Percentiles rank a stretch among this genome's conserved stretches.
phyloP scores from a whole-genome alignment of 140 eudicot species.

The Flaveria floridana region DNA sequence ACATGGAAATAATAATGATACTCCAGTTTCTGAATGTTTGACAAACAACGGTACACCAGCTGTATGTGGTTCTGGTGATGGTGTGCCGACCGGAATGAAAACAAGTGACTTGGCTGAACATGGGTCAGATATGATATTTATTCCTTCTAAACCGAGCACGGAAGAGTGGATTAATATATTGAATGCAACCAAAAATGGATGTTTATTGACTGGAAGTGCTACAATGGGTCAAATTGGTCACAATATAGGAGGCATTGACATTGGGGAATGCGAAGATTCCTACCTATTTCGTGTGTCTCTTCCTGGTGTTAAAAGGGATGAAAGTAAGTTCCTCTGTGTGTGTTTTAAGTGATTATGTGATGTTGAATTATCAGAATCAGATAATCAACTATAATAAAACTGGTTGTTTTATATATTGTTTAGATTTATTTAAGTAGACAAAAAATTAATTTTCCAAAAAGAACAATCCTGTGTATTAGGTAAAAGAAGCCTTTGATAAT shows the following conservation, averaged over 20 bases:
- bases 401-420: not conserved
- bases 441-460: not conserved
- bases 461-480: not conserved
- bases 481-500: not conserved
- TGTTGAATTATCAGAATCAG: not conserved
- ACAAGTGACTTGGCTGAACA: slow-evolving; percentile 32
- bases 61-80: slow-evolving; percentile 20
- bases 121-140: slow-evolving; percentile 60
- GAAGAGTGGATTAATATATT: slow-evolving; percentile 59
- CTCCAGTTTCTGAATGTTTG: slow-evolving; percentile 27
- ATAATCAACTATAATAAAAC: not conserved
- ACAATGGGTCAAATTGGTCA: slow-evolving; percentile 69
- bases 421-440: not conserved
- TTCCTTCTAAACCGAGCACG: slow-evolving; percentile 56
- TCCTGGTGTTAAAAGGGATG: slow-evolving; percentile 96
- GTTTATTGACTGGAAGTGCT: slow-evolving; percentile 67
- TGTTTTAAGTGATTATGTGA: not conserved
- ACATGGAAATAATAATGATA: slow-evolving; percentile 6
- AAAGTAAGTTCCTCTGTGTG: slow-evolving; percentile 56
- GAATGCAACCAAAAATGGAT: slow-evolving; percentile 54
- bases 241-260: slow-evolving; percentile 63
- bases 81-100: slow-evolving; percentile 30
- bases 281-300: slow-evolving; percentile 82
- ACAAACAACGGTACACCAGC: slow-evolving; percentile 26
- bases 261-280: slow-evolving; percentile 78